Conservation (phyloP, 345 rosid genomes). For the Schrenkiella parvula region DNA sequence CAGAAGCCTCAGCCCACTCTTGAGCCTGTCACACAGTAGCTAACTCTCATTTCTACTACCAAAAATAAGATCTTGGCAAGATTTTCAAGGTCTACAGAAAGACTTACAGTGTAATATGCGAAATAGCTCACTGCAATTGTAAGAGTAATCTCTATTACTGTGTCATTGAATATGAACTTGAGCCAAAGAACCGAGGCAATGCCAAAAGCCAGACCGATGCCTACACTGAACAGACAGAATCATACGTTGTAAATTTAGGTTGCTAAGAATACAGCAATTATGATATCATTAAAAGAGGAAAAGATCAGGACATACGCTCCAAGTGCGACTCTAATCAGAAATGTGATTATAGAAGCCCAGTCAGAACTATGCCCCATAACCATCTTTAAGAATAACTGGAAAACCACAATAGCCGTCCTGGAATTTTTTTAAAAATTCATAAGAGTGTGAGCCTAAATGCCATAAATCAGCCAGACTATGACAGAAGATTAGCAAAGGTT, state of each 20-base stretch:
- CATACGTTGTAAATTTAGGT: conserved; percentile 18
- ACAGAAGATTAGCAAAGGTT: not conserved
- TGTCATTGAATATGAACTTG: conserved; percentile 85
- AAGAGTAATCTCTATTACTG: conserved; percentile 82
- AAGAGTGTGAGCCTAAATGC: not conserved
- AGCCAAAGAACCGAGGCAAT: conserved; percentile 91
- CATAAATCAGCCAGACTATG: not conserved
- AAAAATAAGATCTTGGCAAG: not conserved
- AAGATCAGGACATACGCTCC: conserved; percentile 79
- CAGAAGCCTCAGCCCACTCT: conserved; percentile 81
- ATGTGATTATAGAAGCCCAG: conserved; percentile 56
- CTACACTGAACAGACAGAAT: conserved; percentile 61
- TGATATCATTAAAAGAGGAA: not conserved
- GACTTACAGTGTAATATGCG: conserved; percentile 77
- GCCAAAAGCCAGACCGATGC: conserved; percentile 86
- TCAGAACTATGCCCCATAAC: conserved; percentile 60
- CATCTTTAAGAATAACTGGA: conserved; percentile 83
- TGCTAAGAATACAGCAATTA: not conserved
- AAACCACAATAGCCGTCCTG: conserved; percentile 97
- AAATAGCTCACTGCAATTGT: conserved; percentile 94
- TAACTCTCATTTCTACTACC: conserved; percentile 3
- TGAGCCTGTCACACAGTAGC: conserved; percentile 62
- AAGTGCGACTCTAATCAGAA: conserved; percentile 62
- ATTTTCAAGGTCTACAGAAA: conserved; percentile 25
- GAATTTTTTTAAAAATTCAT: not conserved